Evolutionary conservation across 1,284 basidiomycete species (phyloP), one percentile per base, ranked within the genome.

Genomic region (Thelephora terrestris): DNA sequence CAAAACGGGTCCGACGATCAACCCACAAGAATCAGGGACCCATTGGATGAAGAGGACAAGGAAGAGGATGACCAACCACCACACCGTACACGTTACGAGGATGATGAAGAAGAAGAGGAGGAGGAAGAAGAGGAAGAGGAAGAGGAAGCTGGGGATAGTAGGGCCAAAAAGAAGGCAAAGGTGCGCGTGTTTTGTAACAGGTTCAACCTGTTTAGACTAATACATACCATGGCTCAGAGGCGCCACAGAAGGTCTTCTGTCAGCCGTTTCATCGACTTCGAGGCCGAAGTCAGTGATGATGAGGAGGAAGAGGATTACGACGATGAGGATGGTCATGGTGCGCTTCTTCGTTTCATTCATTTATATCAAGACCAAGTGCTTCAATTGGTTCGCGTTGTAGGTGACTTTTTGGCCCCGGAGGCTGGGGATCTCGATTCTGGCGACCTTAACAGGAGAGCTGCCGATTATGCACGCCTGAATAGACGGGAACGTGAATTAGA

Each of bases 291-390:
- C 25, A 89, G 89, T 57, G 89, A 91, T 46, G 94, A 97, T 47
- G 92, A 95, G 23, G 94, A 97, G 47, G 94, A 96, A 45, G 91
- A 95, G 4, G 91, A 93, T 27, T 93, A 94, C 7, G 92, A 94
- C 20, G 89, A 88, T 32, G 91, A 91, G 52, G 80, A 78, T 53
- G 81, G 74, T 18, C 78, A 74, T 56, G 86, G 89, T 88, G 50
- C 34, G 76, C 66, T 34, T 45, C n/a, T 17, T 35, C 12, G 38
- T 7, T 37, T 34, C 5, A n/a, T 14, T 1, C 20, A 3, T 20
- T 12, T 18, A 20, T 16, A 18, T 14, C 6, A 16, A 23, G 5
- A 3, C 12, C 16, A 18, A 43, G 38, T 45, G 46, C n/a, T 18
- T 43, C 35, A 27, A 39, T 42, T 51, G 39, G 9, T 44, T 55